Evolutionary conservation across 2,329 filamentous ascomycete species (phyloP), one percentile per base, ranked within the genome.

Genomic region (Aspergillus sp.): DNA sequence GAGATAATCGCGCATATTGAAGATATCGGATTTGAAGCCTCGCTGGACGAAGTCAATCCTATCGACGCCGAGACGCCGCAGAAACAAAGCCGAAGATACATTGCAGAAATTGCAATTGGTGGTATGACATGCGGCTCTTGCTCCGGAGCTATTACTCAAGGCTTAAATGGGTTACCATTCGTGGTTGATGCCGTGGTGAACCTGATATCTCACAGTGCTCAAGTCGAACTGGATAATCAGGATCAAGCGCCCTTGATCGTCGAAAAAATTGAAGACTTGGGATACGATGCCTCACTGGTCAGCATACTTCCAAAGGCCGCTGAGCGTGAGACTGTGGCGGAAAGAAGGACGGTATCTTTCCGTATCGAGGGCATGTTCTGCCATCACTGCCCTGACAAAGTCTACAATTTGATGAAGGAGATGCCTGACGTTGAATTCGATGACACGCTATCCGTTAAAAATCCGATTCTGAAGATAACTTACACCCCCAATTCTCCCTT

Each of bases 351-450:
- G 1, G 81, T 91, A 2, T 83, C 87, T 55, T 85, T 93, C 56
- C 75, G 74, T 40, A 78, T 93, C 49, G 82, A 89, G 50, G 90
- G 90, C 49, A 87, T 93, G 76, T 91, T 89, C 72, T 93, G 90
- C 73, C 79, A 83, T 14, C 85, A 90, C 66, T 93, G 90, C 64
- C 87, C 89, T 1, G 77, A 79, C 33, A 77, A 73, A 45, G 66
- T 79, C 12, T 52, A 73, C 11, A 54, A 64, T 7, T 68, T 72
- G 5, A 54, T 79, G 49, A 65, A 79, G 43, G 69, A 70, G 11
- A 77, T 80, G 2, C 84, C 88, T 63, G 77, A 78, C 8, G 76
- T 79, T 37, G 66, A 66, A 15, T 65, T 75, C 11, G 70, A 71
- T 14, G 64, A 74, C 7, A 53, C 75, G 17, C 82, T 86, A 1